Conservation (phyloP, 2,329 filamentous ascomycete genomes). For the Fusarium denticulatum region DNA sequence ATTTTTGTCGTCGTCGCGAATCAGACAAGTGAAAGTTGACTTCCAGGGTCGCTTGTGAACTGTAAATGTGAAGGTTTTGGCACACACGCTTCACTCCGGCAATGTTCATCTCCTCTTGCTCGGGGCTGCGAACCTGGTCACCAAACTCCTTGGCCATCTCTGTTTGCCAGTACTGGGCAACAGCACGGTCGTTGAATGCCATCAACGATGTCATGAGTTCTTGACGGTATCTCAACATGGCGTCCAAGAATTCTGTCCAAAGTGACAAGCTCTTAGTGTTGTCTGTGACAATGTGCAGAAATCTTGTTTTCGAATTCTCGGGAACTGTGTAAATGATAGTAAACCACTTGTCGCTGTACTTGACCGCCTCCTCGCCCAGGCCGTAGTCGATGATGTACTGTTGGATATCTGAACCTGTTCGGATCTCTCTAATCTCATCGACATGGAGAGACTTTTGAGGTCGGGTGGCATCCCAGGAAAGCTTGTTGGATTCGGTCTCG, state of each 20-base stretch:
- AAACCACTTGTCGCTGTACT: slow-evolving; percentile 77
- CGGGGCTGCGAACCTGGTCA: slow-evolving; percentile 59
- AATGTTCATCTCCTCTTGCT: slow-evolving; percentile 79
- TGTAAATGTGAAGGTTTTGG: slow-evolving; percentile 91
- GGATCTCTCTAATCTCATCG: slow-evolving; percentile 93
- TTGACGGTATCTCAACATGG: slow-evolving; percentile 85
- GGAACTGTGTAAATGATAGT: slow-evolving; percentile 87
- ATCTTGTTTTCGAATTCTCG: slow-evolving; percentile 83
- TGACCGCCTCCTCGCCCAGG: slow-evolving; percentile 62
- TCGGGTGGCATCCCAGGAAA: slow-evolving; percentile 84
- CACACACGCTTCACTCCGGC: slow-evolving; percentile 84
- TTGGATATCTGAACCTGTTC: slow-evolving; percentile 82
- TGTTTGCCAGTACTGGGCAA: slow-evolving; percentile 84
- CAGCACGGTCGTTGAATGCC: slow-evolving; percentile 83
- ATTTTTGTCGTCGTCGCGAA: slow-evolving; percentile 66
- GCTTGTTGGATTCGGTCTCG: slow-evolving; percentile 84
- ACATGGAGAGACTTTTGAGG: slow-evolving; percentile 89
- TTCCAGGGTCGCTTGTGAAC: slow-evolving; percentile 77
- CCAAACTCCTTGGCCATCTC: slow-evolving; percentile 79
- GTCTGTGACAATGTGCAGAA: slow-evolving; percentile 86
- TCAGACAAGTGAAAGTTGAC: slow-evolving; percentile 80
- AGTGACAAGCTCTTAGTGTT: slow-evolving; percentile 75
- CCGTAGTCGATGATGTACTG: slow-evolving; percentile 90
- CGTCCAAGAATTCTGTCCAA: slow-evolving; percentile 87
- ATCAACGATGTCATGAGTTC: slow-evolving; percentile 91